Evolutionary conservation across 2,329 filamentous ascomycete species (phyloP), one percentile per base, ranked within the genome.

Genomic region (Epichloe aotearoae): DNA sequence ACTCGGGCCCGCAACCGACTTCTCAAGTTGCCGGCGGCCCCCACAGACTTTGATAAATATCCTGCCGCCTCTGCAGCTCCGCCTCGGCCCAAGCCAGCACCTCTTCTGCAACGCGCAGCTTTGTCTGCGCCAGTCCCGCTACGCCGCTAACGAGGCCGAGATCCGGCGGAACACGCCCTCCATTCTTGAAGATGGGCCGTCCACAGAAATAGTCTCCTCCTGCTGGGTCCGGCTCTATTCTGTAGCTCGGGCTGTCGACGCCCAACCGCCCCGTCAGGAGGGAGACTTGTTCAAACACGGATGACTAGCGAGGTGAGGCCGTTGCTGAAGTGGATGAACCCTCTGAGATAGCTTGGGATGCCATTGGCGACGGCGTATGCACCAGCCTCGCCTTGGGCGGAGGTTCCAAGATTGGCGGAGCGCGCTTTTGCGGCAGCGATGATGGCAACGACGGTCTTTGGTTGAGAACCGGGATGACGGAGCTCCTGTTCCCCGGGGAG

Each of bases 101-200:
- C 34, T 57, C 54, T 54, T 67, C 63, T 0, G 73, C 70, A 3
- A 77, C 58, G 50, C 58, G 59, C 53, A 69, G 62, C 55, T 61
- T 69, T 1, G 71, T 63, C 10, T 59, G 52, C 42, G 60, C 63
- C 56, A 63, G 66, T 3, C 68, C 64, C 4, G 60, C 58, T 8
- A 70, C 58, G 5, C 63, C 57, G 1, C 40, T 49, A 4, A 75
- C 66, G 5, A 55, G 33, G 3, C 67, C 68, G 0, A 72, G 47
- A 3, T 54, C 57, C 1, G 55, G 48, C 1, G 70, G 68, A 5
- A 70, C 55, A 2, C 53, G 53, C 1, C 52, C 53, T 23, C 62
- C 60, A 15, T 59, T 52, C n/a, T 57, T 57, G 50, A 71, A 72
- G 48, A 63, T 53, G 11, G 66, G 57, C 15, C 55, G 54, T 0